phyloP scores from a whole-genome alignment of 345 rosid species.

The Populus euphratica region DNA sequence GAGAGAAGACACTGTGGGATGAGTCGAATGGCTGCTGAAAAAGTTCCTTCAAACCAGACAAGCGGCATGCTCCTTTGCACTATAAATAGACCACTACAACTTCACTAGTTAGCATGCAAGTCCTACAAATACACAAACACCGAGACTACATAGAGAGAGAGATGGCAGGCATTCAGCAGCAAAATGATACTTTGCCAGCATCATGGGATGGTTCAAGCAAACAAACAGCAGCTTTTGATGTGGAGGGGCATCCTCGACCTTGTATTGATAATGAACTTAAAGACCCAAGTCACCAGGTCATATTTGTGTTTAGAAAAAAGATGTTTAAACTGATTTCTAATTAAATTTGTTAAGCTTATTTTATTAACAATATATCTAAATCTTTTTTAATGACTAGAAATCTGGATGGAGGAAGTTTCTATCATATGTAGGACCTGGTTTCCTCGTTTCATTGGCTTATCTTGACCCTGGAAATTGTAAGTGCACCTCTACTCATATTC shows the following conservation, averaged over 20 bases:
- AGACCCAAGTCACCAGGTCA: constrained; percentile 9
- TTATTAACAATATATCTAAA: neutral
- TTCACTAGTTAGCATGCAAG: neutral
- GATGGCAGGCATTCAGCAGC: constrained; percentile 28
- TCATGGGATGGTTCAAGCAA: constrained; percentile 33
- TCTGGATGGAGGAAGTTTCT: constrained; percentile 60
- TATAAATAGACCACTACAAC: neutral
- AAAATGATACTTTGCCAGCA: constrained; percentile 10
- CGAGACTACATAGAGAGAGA: neutral
- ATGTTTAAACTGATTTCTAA: neutral
- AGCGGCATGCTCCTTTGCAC: neutral
- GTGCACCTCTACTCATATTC: neutral
- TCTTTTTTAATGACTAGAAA: constrained; percentile 20
- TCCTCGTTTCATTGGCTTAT: constrained; percentile 60
- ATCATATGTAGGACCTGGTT: constrained; percentile 56
- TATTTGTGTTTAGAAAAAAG: neutral
- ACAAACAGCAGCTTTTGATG: constrained; percentile 31
- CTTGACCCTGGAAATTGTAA: constrained; percentile 64
- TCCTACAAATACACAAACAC: neutral
- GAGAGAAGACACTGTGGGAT: neutral
- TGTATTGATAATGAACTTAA: neutral
- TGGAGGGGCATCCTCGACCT: constrained; percentile 19
- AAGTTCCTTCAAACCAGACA: neutral
- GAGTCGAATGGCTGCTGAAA: neutral
- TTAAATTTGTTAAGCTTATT: neutral